phyloP scores from a whole-genome alignment of 2,329 filamentous ascomycete genomes.

The Colletotrichum cordylinicola region DNA sequence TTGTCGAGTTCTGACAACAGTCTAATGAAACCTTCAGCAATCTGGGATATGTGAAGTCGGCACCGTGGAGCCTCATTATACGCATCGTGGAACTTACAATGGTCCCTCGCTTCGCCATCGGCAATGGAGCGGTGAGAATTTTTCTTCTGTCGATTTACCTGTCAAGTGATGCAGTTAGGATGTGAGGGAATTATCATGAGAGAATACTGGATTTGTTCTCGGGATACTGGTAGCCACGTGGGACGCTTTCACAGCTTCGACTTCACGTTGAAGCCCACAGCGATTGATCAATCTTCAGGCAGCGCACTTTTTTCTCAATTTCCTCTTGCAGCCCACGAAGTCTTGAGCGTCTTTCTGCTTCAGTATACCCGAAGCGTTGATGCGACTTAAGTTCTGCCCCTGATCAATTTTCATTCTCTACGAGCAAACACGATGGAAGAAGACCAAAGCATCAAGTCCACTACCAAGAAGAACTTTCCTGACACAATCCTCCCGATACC shows the following conservation, averaged over 20 bases:
- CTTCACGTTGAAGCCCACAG: background rate
- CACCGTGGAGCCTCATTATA: background rate
- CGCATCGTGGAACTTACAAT: background rate
- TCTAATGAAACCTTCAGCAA: background rate
- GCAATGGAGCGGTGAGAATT: background rate
- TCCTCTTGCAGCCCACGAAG: background rate
- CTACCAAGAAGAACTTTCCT: background rate
- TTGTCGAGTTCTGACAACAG: background rate
- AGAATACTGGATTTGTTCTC: background rate
- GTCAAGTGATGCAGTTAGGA: background rate
- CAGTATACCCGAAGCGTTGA: background rate
- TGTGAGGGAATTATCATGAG: background rate
- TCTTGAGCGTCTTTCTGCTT: background rate
- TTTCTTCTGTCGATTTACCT: background rate
- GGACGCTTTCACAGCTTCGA: background rate
- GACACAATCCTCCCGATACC: background rate
- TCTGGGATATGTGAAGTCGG: background rate
- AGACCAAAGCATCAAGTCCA: background rate
- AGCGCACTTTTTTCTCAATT: background rate
- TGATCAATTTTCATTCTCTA: background rate
- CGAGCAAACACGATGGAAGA: background rate
- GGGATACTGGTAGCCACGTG: background rate
- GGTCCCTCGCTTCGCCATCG: background rate
- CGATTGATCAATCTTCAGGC: background rate
- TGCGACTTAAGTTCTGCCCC: background rate